Conservation (phyloP, 2,329 filamentous ascomycete genomes). For the Aspergillus brunneoviolaceus region DNA sequence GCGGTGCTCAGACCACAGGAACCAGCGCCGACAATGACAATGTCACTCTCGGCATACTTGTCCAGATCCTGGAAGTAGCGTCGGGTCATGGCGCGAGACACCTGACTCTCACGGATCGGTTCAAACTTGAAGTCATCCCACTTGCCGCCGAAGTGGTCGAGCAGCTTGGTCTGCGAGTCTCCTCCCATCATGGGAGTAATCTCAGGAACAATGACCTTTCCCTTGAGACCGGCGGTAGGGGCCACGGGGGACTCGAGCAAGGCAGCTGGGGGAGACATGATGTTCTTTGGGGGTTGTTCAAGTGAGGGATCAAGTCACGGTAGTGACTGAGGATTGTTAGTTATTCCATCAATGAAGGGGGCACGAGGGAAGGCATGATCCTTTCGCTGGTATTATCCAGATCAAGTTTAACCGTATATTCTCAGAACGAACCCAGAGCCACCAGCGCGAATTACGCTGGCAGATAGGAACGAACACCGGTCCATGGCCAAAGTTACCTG, state of each 20-base stretch:
- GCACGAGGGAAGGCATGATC: constrained; percentile 76
- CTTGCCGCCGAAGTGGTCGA: constrained; percentile 68
- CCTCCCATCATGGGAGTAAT: constrained; percentile 34
- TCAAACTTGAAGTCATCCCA: constrained; percentile 83
- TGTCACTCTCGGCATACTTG: constrained; percentile 85
- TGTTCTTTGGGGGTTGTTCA: constrained; percentile 27
- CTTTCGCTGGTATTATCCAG: constrained; percentile 99
- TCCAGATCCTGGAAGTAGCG: constrained; percentile 92
- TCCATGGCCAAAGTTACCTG: constrained; percentile 58
- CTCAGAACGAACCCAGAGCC: constrained; percentile 53
- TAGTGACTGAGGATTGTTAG: constrained; percentile 37
- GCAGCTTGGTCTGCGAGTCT: constrained; percentile 52
- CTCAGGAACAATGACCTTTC: constrained; percentile 47
- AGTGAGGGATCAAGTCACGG: constrained; percentile 20
- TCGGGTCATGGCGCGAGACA: constrained; percentile 88
- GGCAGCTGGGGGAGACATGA: constrained; percentile 78
- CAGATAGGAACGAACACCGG: constrained; percentile 58
- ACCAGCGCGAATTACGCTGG: background rate
- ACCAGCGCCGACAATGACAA: constrained; percentile 89
- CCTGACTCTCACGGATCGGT: constrained; percentile 86
- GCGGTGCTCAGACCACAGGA: constrained; percentile 83
- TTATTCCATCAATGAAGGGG: constrained; percentile 37
- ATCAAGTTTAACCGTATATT: constrained; percentile 97
- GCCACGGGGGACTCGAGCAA: constrained; percentile 53
- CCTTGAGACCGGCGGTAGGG: constrained; percentile 37